Base-by-base conservation (phyloP, 495 filamentous ascomycete species). In the Hypomontagnella monticulosa region DNA sequence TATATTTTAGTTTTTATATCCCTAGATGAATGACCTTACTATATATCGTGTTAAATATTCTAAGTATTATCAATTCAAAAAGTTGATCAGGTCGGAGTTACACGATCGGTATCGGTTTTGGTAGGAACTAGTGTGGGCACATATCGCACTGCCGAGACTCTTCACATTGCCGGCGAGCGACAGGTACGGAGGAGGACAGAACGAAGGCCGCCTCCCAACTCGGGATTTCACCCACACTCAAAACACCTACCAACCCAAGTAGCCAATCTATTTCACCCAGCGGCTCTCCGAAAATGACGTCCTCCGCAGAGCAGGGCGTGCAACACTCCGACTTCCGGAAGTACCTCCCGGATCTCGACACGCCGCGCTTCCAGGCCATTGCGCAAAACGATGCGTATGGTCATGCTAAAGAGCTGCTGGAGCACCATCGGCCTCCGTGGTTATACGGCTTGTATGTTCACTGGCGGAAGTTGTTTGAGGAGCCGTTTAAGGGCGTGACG, bases 401-500 rank as follows among this genome's bases (percentile, higher is more conserved):
- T 61, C 89, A 91, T 63, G 86, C 87, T 1, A 75, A 81, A 20
- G 83, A 75, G 15, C 88, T 91, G 72, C 84, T 84, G 64, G 81
- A 83, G 15, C 73, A 76, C 33, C 83, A 84, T 16, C 73, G 78
- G 15, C 89, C 89, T 16, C 88, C 88, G 3, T 91, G 89, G 89
- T 76, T 91, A 42, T 85, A 89, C 68, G 84, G 78, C 0, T 74
- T 91, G 42, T 90, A 87, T 53, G 78, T 83, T 71, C 84, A 89
- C 71, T 92, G 89, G 89, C 58, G 79, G 64, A 83, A 88, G 61
- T 73, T 91, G 38, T 78, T 86, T 56, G 75, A 87, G 57, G 87
- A 90, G 76, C 89, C 89, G 2, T 91, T 88, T 69, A 87, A 85
- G 76, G 89, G 89, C 3, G 79, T 92, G 16, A 91, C 89, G 0